Evolutionary conservation across 2,329 filamentous ascomycete genomes (phyloP).

Genomic region (Microsporum canis): DNA sequence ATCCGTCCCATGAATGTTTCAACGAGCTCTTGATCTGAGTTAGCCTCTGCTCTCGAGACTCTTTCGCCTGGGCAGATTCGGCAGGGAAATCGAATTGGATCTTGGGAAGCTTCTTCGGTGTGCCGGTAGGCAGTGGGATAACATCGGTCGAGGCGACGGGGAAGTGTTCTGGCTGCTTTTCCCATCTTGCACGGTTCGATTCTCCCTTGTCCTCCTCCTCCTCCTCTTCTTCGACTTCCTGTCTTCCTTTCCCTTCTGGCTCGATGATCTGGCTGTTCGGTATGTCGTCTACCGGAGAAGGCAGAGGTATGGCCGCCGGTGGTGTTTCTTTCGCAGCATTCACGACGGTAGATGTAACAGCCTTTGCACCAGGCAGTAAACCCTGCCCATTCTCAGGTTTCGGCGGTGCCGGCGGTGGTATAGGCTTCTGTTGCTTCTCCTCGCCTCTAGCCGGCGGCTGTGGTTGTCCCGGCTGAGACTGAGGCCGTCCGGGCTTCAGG

Average conservation of each 20-base stretch:
- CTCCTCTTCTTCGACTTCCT: conserved; percentile 22
- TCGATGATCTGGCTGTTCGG: neutral
- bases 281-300: neutral
- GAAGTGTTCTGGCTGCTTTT: conserved; percentile 61
- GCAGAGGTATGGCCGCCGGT: neutral
- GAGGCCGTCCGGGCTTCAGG: conserved; percentile 7
- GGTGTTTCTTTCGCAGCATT: neutral
- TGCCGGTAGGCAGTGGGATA: conserved; percentile 48
- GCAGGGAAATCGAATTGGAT: conserved; percentile 22
- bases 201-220: conserved; percentile 10
- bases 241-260: conserved; percentile 24
- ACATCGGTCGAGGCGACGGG: conserved; percentile 60
- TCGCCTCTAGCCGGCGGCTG: neutral
- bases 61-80: conserved; percentile 21
- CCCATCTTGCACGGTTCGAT: conserved; percentile 53
- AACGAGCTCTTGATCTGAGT: conserved; percentile 44
- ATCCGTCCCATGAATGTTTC: conserved; percentile 47
- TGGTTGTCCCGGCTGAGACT: neutral
- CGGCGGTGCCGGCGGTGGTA: neutral
- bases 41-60: conserved; percentile 31
- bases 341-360: neutral
- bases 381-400: neutral
- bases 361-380: neutral
- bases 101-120: conserved; percentile 18
- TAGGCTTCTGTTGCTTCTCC: neutral